Base-by-base conservation (phyloP, 2,329 filamentous ascomycete species). In the Lachnellula arida region DNA sequence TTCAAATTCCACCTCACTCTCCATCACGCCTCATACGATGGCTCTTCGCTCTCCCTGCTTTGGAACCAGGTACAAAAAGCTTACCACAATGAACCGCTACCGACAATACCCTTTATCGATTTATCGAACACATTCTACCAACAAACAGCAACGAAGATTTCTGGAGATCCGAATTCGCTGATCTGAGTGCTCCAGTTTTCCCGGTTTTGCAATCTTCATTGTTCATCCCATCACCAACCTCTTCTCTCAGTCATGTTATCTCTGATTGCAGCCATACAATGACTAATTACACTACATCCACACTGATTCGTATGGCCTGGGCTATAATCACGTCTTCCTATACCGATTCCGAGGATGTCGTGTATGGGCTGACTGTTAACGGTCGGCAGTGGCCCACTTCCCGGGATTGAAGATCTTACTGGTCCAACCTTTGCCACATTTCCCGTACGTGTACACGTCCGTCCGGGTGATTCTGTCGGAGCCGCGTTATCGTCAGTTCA, bases 361-460 rank as follows among this genome's bases (percentile, higher is more conserved):
- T 74, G 11, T 75, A 75, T 52, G 74, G 74, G 5, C 71, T 73
- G 61, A 75, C 73, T 0, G 63, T 75, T 14, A 73, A 73, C 4
- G 74, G 74, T 19, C 72, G 74, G 19, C 35, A 71, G 71, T 1
- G 68, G 70, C 43, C 35, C 35, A 37, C 35, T 37, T 37, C 35
- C 35, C 9, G 61, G 72, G 3, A 68, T 75, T 28, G 73, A 74
- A 58, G 62, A 69, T 23, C 72, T 73, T 50, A 70, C 72, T 56
- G 74, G 74, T 2, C 74, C 74, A 9, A 71, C 73, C 65, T 73
- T 75, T 46, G 71, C 72, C 3, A 75, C 74, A 2, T 66, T 76
- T 5, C 74, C 74, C 8, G 65, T 75, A 14, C 71, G 72, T 68
- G 5, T 66, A 65, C 14, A 63, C 60, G 5, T 64, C 68, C 1